phyloP scores from a whole-genome alignment of 257 asterid genomes.

The Mitragyna speciosa region DNA sequence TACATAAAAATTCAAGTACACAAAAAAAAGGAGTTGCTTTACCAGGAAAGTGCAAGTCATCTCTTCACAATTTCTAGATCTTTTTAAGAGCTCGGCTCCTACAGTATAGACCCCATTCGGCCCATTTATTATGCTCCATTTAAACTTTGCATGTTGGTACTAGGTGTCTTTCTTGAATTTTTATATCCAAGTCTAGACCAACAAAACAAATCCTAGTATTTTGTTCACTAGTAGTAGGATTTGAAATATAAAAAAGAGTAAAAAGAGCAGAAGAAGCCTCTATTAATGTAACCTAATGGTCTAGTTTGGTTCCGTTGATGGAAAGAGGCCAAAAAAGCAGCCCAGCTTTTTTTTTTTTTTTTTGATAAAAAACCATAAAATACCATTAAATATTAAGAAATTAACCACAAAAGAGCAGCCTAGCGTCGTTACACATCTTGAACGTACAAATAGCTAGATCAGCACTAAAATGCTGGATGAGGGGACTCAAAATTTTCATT shows the following conservation, averaged over 20 bases:
- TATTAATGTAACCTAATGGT: neutral
- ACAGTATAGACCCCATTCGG: neutral
- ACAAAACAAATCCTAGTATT: neutral
- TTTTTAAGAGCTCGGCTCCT: constrained; percentile 13
- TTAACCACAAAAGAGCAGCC: constrained; percentile 24
- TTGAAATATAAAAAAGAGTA: neutral
- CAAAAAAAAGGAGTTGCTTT: neutral
- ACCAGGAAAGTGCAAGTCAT: constrained; percentile 39
- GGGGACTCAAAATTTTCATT: no score
- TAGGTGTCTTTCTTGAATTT: neutral
- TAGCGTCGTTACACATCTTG: constrained; percentile 42
- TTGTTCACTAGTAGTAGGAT: neutral
- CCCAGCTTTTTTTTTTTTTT: no score
- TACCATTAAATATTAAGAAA: no score
- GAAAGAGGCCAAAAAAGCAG: no score
- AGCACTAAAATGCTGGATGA: neutral
- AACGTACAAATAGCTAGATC: constrained; percentile 21
- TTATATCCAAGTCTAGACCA: neutral
- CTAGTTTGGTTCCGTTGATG: neutral
- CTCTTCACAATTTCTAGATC: constrained; percentile 15
- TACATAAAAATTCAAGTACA: neutral
- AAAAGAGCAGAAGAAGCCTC: neutral
- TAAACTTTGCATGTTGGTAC: constrained; percentile 1
- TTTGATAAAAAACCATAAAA: no score
- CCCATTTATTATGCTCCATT: constrained; percentile 5